These are phyloP conservation scores for Hylodesmum podocarpum DNA, from an alignment of 306 rosid genomes.

Conservation along the genomic window DNA sequence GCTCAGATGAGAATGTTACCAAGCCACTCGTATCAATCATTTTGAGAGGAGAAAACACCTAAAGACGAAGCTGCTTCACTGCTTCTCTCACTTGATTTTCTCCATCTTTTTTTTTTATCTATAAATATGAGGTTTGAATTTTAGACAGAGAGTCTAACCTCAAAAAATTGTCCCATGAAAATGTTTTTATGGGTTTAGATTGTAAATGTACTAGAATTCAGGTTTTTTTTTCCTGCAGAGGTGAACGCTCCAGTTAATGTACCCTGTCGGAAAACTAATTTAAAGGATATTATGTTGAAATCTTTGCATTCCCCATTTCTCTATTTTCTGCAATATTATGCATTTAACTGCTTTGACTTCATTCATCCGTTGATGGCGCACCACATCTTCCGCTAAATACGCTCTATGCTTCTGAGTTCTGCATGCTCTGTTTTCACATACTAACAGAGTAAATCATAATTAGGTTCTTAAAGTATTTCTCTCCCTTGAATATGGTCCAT, in stretches of 20 bases:
- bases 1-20: constrained; percentile 48
- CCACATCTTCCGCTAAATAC: not conserved
- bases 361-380: not conserved
- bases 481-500: no score
- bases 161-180: constrained; percentile 28
- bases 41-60: constrained; percentile 2
- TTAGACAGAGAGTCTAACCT: constrained; percentile 52
- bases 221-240: constrained; percentile 48
- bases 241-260: constrained; percentile 34
- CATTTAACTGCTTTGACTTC: not conserved
- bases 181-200: constrained; percentile 34
- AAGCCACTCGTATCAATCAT: not conserved
- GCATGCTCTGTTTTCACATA: not conserved
- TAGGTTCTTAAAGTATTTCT: no score
- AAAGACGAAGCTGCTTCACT: constrained; percentile 78
- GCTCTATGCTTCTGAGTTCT: not conserved
- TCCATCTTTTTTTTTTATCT: not conserved
- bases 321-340: not conserved
- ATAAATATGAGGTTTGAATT: constrained; percentile 13
- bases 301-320: not conserved
- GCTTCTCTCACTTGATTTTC: constrained; percentile 66
- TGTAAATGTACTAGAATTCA: constrained; percentile 37
- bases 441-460: no score
- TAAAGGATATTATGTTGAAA: not conserved
- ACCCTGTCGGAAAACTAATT: constrained; percentile 46